These are phyloP conservation scores for Vachellia collinsii DNA, from an alignment of 306 rosid genomes.

Conservation along the genomic window DNA sequence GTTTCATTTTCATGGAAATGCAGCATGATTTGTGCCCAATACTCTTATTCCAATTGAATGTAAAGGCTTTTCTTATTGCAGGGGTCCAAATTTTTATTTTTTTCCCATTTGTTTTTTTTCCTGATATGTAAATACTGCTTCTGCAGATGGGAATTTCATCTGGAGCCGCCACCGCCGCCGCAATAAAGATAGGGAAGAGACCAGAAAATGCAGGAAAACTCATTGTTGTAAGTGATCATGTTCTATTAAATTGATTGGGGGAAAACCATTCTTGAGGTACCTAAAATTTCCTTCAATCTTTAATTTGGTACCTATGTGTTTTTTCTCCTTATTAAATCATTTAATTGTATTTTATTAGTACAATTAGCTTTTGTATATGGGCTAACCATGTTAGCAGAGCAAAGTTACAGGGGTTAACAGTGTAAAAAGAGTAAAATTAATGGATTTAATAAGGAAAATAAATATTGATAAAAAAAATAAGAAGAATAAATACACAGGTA, in stretches of 20 bases:
- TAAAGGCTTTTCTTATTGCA: not conserved
- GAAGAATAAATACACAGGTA: too few relatives aligned
- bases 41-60: not conserved
- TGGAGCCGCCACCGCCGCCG: conserved; percentile 81
- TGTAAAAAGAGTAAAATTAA: too few relatives aligned
- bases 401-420: too few relatives aligned
- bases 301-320: too few relatives aligned
- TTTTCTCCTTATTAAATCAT: too few relatives aligned
- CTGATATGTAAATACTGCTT: conserved; percentile 6
- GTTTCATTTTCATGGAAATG: not conserved
- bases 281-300: too few relatives aligned
- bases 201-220: conserved; percentile 82
- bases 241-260: conserved; percentile 1
- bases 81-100: not conserved
- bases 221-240: conserved; percentile 55
- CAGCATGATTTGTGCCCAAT: not conserved
- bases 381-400: too few relatives aligned
- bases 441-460: too few relatives aligned
- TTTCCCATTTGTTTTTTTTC: not conserved
- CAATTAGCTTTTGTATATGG: too few relatives aligned
- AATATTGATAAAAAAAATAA: too few relatives aligned
- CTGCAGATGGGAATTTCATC: conserved; percentile 84
- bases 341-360: too few relatives aligned
- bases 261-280: too few relatives aligned
- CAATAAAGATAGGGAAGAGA: conserved; percentile 67